Conservation (phyloP, 805 yeast species). For the Starmera amethionina region DNA sequence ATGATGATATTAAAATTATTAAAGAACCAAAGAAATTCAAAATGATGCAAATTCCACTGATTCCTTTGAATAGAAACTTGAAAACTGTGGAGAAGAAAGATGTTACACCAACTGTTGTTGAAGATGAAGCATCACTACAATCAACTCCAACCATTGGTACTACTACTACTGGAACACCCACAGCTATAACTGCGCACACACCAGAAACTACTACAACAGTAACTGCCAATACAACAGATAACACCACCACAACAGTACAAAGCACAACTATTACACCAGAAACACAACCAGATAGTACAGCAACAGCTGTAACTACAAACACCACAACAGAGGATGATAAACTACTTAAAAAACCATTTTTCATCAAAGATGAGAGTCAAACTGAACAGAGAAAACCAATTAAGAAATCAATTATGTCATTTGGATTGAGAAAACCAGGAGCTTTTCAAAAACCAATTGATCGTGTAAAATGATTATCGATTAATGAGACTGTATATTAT, state of each 20-base stretch:
- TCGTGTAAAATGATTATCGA: slow-evolving; percentile 4
- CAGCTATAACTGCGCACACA: not conserved
- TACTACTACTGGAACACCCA: not conserved
- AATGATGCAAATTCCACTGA: slow-evolving; percentile 11
- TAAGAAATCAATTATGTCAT: slow-evolving; percentile 4
- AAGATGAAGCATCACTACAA: not conserved
- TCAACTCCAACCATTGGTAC: not conserved
- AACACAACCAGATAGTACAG: not conserved
- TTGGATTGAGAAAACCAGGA: slow-evolving; percentile 19
- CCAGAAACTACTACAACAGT: not conserved
- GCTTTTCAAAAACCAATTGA: slow-evolving; percentile 19
- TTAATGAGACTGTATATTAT: too few relatives aligned
- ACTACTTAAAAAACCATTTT: not conserved
- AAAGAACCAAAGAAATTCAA: slow-evolving; percentile 12
- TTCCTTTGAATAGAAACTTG: slow-evolving; percentile 7
- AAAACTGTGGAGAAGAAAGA: not conserved
- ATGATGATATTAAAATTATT: not conserved
- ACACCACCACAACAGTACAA: not conserved
- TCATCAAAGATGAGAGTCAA: not conserved
- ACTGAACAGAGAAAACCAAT: not conserved
- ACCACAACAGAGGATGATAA: not conserved
- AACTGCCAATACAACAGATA: not conserved
- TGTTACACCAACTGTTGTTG: not conserved
- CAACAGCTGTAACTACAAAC: not conserved
- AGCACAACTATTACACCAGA: too few relatives aligned